Conservation (phyloP, 1,139 yeast genomes). For the Candida glucosophila region DNA sequence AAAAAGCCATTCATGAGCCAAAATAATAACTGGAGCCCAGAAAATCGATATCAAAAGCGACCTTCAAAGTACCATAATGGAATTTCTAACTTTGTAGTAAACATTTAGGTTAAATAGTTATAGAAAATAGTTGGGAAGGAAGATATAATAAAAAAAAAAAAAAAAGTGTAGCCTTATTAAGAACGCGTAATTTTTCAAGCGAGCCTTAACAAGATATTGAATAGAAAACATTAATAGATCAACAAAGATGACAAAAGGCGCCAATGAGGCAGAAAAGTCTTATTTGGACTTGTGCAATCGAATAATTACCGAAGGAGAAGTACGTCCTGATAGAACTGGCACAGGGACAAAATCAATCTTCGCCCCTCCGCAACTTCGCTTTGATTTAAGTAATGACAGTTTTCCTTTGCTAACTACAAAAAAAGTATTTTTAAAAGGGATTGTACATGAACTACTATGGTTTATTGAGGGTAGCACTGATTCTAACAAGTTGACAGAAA, state of each 20-base stretch:
- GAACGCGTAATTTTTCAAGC: no score
- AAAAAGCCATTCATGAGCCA: no score
- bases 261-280: constrained; percentile 62
- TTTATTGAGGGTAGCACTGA: constrained; percentile 86
- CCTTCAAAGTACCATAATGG: no score
- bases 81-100: no score
- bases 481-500: constrained; percentile 65
- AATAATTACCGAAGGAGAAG: constrained; percentile 79
- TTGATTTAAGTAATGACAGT: constrained; percentile 58
- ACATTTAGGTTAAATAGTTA: no score
- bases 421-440: constrained; percentile 83
- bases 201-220: no score
- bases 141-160: no score
- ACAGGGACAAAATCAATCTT: constrained; percentile 87
- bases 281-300: constrained; percentile 73
- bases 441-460: constrained; percentile 87
- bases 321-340: constrained; percentile 92
- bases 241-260: constrained; percentile 23
- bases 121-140: no score
- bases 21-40: no score
- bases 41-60: no score
- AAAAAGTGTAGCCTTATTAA: no score
- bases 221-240: no score
- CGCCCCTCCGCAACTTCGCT: constrained; percentile 93
- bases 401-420: constrained; percentile 92